Percentiles rank a stretch among this genome's conserved stretches.
phyloP scores from a whole-genome alignment of 1,139 yeast genomes.

The Lodderomyces metapsilosis region DNA sequence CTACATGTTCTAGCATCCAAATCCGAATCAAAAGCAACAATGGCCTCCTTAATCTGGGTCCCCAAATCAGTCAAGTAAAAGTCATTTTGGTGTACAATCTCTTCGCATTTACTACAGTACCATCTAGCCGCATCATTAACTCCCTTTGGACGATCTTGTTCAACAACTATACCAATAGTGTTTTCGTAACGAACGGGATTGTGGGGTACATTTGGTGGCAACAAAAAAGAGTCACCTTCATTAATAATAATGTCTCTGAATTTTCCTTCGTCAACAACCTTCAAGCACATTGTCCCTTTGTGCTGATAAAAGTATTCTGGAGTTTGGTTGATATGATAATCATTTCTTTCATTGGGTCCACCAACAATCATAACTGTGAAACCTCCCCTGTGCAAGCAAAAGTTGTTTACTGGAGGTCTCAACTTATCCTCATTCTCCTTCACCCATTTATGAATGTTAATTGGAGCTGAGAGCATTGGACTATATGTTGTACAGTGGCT shows the following conservation, averaged over 20 bases:
- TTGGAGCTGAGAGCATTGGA: constrained; percentile 61
- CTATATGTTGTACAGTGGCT: neutral
- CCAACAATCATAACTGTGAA: constrained; percentile 94
- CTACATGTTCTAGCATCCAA: constrained; percentile 66
- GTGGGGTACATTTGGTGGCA: constrained; percentile 86
- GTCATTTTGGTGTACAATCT: constrained; percentile 63
- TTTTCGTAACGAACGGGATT: constrained; percentile 84
- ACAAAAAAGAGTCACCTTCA: constrained; percentile 84
- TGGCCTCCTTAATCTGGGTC: constrained; percentile 85
- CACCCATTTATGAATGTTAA: constrained; percentile 79
- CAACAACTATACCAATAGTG: constrained; percentile 91
- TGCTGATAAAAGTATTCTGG: constrained; percentile 92
- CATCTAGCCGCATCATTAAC: constrained; percentile 72
- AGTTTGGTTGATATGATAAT: constrained; percentile 89
- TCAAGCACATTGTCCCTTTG: constrained; percentile 81
- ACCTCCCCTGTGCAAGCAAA: constrained; percentile 86
- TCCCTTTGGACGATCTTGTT: constrained; percentile 81
- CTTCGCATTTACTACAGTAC: constrained; percentile 75
- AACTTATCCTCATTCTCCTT: constrained; percentile 70
- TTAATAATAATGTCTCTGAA: constrained; percentile 72
- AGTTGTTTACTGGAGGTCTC: constrained; percentile 92
- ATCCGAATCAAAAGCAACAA: constrained; percentile 66
- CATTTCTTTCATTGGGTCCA: constrained; percentile 92
- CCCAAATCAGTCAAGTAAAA: constrained; percentile 84
- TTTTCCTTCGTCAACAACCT: constrained; percentile 76